A percentile compares a stretch with the other conserved stretches of the same genome.
Conservation (phyloP, 148 eudicot species). For the Persicaria tinctoria region DNA sequence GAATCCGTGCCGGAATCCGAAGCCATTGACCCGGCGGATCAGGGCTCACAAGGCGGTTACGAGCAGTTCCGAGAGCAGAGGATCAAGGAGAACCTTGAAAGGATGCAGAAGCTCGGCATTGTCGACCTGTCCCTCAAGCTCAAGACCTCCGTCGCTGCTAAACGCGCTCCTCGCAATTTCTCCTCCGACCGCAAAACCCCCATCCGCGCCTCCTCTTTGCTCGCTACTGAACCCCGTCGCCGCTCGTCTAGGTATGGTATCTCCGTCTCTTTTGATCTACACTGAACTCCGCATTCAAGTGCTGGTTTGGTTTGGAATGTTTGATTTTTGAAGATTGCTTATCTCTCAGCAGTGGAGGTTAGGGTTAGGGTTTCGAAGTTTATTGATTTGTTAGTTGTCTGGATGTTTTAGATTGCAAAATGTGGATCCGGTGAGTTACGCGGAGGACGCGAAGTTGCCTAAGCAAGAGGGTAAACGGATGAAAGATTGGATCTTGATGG, state of each 20-base stretch:
- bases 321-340: background rate
- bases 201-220: constrained; percentile 19
- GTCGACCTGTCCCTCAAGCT: constrained; percentile 62
- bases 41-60: constrained; percentile 26
- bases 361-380: constrained; percentile 2
- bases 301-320: background rate
- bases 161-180: constrained; percentile 25
- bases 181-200: constrained; percentile 13
- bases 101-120: constrained; percentile 78
- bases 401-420: constrained; percentile 49
- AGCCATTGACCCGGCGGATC: background rate
- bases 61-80: constrained; percentile 65
- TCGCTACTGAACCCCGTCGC: constrained; percentile 42
- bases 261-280: background rate
- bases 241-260: constrained; percentile 61
- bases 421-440: constrained; percentile 54
- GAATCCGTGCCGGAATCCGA: background rate
- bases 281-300: background rate
- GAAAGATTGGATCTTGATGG: constrained; percentile 25
- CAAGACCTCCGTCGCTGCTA: constrained; percentile 27
- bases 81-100: constrained; percentile 63
- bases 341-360: background rate
- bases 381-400: constrained; percentile 6
- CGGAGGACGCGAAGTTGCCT: constrained; percentile 29
- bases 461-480: constrained; percentile 28